Evolutionary conservation across 768 basidiomycete species (phyloP).

Genomic region (Pleurotus platypus): DNA sequence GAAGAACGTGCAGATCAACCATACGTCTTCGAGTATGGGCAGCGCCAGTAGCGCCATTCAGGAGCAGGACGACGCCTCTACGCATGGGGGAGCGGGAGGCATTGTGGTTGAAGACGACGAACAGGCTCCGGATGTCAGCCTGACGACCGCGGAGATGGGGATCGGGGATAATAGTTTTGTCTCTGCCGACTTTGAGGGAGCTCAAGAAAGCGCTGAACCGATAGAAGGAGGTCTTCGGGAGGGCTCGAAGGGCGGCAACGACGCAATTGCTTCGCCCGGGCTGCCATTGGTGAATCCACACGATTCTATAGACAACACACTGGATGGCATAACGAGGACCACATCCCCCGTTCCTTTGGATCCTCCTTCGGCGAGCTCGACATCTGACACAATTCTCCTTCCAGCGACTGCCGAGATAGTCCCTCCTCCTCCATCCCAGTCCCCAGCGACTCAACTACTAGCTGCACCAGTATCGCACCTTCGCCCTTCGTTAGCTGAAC

Average conservation of each 20-base stretch:
- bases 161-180: slow-evolving; percentile 8
- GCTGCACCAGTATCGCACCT: slow-evolving; percentile 16
- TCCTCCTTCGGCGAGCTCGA: too few species aligned
- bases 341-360: background rate
- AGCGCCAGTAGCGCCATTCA: slow-evolving; percentile 7
- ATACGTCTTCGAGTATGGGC: slow-evolving; percentile 7
- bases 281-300: background rate
- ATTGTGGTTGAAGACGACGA: slow-evolving; percentile 49
- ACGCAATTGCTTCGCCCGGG: background rate
- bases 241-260: background rate
- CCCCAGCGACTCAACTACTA: slow-evolving; percentile 12
- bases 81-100: slow-evolving; percentile 17
- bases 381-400: background rate
- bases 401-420: background rate
- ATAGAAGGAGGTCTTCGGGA: too few species aligned
- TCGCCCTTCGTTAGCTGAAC: slow-evolving; percentile 27
- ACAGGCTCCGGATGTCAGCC: slow-evolving; percentile 10
- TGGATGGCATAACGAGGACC: background rate
- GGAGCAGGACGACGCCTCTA: slow-evolving; percentile 1
- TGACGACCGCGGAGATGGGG: slow-evolving; percentile 3
- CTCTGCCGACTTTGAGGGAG: background rate
- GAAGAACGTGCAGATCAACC: background rate
- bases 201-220: background rate
- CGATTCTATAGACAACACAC: background rate
- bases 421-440: slow-evolving; percentile 12